These are phyloP conservation scores for Melaleuca quinquenervia DNA, from an alignment of 345 rosid species.

Conservation along the genomic window DNA sequence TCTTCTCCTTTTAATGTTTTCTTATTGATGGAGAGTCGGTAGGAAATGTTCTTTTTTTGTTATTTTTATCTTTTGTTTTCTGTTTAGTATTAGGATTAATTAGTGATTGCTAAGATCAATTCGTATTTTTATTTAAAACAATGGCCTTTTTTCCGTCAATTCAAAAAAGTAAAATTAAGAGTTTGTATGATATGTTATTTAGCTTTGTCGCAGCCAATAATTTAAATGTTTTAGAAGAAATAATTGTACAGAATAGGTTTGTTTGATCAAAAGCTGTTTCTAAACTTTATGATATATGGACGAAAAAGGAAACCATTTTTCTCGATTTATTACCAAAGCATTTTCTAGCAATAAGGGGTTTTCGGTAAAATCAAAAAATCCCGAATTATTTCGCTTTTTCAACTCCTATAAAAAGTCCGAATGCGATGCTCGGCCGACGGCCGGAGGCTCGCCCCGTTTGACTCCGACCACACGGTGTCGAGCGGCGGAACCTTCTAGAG, in stretches of 20 bases:
- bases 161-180: too few species aligned
- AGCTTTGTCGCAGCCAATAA: too few species aligned
- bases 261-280: too few species aligned
- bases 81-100: background rate
- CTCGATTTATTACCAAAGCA: background rate
- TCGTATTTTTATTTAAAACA: background rate
- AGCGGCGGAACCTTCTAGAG: background rate
- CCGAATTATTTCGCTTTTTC: too few species aligned
- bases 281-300: too few species aligned
- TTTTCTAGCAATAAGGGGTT: too few species aligned
- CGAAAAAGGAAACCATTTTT: background rate
- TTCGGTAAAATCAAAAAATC: too few species aligned
- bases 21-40: background rate
- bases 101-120: background rate
- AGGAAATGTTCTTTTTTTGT: background rate
- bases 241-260: too few species aligned
- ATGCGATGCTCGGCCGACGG: background rate
- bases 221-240: too few species aligned
- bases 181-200: too few species aligned
- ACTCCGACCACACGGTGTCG: background rate
- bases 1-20: accelerated
- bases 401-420: too few species aligned
- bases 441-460: background rate
- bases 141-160: too few species aligned
- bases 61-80: background rate